Conservation (phyloP, 2,329 filamentous ascomycete species). For the Fusarium keratoplasticum region DNA sequence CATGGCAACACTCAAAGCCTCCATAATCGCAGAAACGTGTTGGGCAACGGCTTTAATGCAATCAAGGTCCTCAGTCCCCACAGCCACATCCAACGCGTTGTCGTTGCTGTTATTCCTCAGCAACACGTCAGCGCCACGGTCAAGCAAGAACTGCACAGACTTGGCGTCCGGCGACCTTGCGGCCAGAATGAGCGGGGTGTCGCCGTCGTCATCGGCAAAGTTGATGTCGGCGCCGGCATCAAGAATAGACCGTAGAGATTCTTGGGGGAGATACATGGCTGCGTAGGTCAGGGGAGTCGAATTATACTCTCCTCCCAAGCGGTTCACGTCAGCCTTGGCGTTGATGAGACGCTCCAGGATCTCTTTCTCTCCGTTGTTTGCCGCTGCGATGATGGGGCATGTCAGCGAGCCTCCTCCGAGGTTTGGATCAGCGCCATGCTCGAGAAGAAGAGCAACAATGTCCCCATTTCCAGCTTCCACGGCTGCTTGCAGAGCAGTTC, state of each 20-base stretch:
- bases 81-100: conserved; percentile 22
- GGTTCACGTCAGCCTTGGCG: conserved; percentile 51
- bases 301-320: conserved; percentile 48
- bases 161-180: conserved; percentile 46
- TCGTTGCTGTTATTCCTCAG: neutral
- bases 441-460: conserved; percentile 52
- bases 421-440: conserved; percentile 52
- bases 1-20: conserved; percentile 23
- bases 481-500: conserved; percentile 56
- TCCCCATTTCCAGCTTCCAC: conserved; percentile 49
- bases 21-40: conserved; percentile 36
- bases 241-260: conserved; percentile 48
- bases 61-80: conserved; percentile 3
- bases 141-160: conserved; percentile 19
- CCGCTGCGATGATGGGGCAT: conserved; percentile 53
- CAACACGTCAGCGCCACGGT: conserved; percentile 23
- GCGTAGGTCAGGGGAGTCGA: conserved; percentile 54
- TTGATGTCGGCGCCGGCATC: conserved; percentile 54
- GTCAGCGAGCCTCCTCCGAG: conserved; percentile 49
- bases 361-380: conserved; percentile 47
- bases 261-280: conserved; percentile 48
- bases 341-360: conserved; percentile 52
- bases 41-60: conserved; percentile 50
- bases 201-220: conserved; percentile 47
- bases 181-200: conserved; percentile 54